Base-by-base conservation (phyloP, 306 rosid species). In the Glycine soja region DNA sequence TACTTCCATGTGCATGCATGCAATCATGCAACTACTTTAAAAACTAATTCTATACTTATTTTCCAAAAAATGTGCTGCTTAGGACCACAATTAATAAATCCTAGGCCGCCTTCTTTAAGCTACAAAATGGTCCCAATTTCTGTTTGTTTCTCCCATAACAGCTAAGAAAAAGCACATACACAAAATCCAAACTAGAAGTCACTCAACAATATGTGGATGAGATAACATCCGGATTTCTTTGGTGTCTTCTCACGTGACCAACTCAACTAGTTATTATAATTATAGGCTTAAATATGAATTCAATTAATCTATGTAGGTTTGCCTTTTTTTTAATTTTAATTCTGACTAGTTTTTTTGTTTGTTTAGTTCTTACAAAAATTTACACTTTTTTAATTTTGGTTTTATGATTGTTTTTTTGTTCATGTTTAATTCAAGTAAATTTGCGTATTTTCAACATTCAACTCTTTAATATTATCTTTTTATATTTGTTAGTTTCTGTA, bases 81-180 rank as follows among this genome's bases (percentile, higher is more conserved):
- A 51, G 87, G 76, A 65, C 82, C 85, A 70, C 75, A 9, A 6
- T 3, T 59, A 36, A 36, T 19, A 19, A 19, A 36, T 83, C 42
- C 42, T 59, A 15, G 72, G 56, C 32, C 72, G 2, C 30, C 53
- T 56, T 32, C 16, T 43, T 45, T 54, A 8, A 16, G 38, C 74
- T 61, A 77, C 80, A 51, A 68, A 80, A 80, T 80, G 80, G 76
- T 85, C 82, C 82, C 82, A 80, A 53, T 4, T 53, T 84, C 5
- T 24, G 77, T 57, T 82, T 68, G 72, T 82, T 75, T 67, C 66
- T 61, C 50, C 34, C 12, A 24, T 14, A 57, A 68, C 62, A 67
- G 65, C 77, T 42, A 43, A 52, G 74, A 50, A 71, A 51, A 57
- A 54, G 8, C 24, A 69, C 52, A 76, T n/a, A 69, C 52, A 76